phyloP scores from a whole-genome alignment of 257 asterid genomes.

The Solanum neorickii region DNA sequence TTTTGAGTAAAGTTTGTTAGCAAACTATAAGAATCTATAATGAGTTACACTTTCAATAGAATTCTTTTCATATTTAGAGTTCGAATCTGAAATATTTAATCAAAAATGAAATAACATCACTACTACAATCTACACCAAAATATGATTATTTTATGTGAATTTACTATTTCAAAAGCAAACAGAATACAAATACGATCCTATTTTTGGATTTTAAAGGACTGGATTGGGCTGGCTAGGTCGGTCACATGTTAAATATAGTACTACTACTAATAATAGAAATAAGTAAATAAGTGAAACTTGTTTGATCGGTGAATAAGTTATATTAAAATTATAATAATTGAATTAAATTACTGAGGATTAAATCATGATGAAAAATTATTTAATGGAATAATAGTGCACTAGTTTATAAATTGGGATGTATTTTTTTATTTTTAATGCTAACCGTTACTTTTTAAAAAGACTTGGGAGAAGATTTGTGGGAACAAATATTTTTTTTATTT shows the following conservation, averaged over 20 bases:
- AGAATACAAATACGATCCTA: neutral
- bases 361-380: neutral
- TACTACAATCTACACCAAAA: neutral
- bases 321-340: neutral
- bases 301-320: neutral
- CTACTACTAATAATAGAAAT: neutral
- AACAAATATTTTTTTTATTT: neutral
- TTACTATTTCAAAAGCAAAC: neutral
- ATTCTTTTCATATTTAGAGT: fast-evolving
- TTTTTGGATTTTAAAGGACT: neutral
- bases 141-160: neutral
- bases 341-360: neutral
- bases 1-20: no score
- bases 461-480: neutral
- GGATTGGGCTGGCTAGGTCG: neutral
- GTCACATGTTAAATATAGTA: neutral
- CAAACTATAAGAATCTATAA: fast-evolving
- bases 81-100: fast-evolving
- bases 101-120: no score
- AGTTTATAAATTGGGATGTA: neutral
- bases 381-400: neutral
- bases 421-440: neutral
- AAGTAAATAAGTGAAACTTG: neutral
- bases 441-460: neutral
- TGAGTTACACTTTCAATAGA: neutral